Conservation (phyloP, 768 basidiomycete genomes). For the Auricularia sp. region DNA sequence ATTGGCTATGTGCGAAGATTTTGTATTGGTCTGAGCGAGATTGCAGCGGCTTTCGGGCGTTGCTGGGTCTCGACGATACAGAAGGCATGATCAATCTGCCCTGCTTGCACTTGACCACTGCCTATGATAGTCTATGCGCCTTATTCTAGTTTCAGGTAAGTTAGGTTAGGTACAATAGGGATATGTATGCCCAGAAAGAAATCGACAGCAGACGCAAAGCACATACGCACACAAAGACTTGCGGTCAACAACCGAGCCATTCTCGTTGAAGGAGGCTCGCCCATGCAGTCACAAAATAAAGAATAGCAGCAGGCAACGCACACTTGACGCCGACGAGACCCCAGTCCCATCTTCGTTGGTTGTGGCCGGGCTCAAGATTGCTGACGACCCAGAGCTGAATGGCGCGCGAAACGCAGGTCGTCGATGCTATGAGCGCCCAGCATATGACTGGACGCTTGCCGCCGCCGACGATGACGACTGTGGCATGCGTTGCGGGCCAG, state of each 20-base stretch:
- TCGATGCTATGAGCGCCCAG: slow-evolving; percentile 86
- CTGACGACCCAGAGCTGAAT: slow-evolving; percentile 95
- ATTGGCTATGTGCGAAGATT: too few relatives aligned
- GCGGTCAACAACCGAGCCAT: slow-evolving; percentile 3
- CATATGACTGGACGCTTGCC: slow-evolving; percentile 66
- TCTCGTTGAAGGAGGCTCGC: slow-evolving; percentile 34
- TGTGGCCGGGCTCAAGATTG: slow-evolving; percentile 44
- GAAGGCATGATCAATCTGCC: too few relatives aligned
- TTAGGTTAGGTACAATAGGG: background rate
- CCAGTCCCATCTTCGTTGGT: slow-evolving; percentile 74
- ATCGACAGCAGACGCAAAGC: background rate
- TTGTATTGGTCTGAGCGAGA: too few relatives aligned
- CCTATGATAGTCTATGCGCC: too few relatives aligned
- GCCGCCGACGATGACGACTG: slow-evolving; percentile 62
- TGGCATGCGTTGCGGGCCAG: slow-evolving; percentile 88
- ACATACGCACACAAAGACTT: background rate
- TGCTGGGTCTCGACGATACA: too few relatives aligned
- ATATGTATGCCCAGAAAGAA: too few relatives aligned
- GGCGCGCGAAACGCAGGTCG: slow-evolving; percentile 71
- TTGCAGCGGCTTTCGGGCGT: too few relatives aligned
- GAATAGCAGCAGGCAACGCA: slow-evolving; percentile 57
- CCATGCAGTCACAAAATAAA: slow-evolving; percentile 81
- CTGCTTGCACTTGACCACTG: too few relatives aligned
- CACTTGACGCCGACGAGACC: slow-evolving; percentile 56
- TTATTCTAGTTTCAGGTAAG: background rate